phyloP scores from a whole-genome alignment of 345 rosid species.

The Combretum micranthum region DNA sequence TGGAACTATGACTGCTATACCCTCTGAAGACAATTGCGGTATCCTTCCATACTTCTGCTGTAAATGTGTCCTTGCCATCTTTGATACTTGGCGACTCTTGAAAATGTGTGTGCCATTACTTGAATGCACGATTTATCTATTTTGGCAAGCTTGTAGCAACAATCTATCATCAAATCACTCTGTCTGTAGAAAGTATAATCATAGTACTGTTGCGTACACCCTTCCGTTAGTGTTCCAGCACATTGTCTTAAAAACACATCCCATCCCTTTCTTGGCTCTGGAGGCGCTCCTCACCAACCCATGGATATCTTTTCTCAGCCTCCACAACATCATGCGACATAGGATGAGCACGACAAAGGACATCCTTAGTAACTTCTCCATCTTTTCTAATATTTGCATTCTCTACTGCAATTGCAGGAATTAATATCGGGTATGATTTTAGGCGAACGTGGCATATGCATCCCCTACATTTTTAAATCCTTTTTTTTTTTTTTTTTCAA shows the following conservation, averaged over 20 bases:
- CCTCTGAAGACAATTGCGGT: slow-evolving; percentile 4
- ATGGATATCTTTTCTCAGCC: too few species aligned
- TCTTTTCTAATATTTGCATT: too few species aligned
- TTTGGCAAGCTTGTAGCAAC: slow-evolving; percentile 5
- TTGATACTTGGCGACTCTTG: not conserved
- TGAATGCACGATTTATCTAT: slow-evolving; percentile 2
- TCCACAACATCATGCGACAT: too few species aligned
- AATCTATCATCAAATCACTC: slow-evolving; percentile 1
- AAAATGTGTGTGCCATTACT: slow-evolving; percentile 5
- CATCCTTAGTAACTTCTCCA: too few species aligned
- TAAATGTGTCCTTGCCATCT: slow-evolving; percentile 10
- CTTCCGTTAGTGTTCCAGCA: not conserved
- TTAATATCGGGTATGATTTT: too few species aligned
- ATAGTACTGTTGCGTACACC: slow-evolving; percentile 8
- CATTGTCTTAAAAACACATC: not conserved
- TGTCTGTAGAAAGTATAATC: slow-evolving; percentile 4
- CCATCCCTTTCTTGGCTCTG: slow-evolving; percentile 7
- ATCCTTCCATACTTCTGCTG: slow-evolving; percentile 7
- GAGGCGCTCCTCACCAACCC: not conserved
- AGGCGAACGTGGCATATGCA: too few species aligned
- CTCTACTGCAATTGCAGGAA: too few species aligned
- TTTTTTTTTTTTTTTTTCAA: too few species aligned
- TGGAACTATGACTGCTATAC: not conserved
- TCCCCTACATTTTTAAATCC: too few species aligned
- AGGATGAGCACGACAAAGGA: too few species aligned